Percentiles rank a stretch among this genome's conserved stretches.
phyloP scores from a whole-genome alignment of 1,284 basidiomycete genomes.

The Ustilago vetiveriae region DNA sequence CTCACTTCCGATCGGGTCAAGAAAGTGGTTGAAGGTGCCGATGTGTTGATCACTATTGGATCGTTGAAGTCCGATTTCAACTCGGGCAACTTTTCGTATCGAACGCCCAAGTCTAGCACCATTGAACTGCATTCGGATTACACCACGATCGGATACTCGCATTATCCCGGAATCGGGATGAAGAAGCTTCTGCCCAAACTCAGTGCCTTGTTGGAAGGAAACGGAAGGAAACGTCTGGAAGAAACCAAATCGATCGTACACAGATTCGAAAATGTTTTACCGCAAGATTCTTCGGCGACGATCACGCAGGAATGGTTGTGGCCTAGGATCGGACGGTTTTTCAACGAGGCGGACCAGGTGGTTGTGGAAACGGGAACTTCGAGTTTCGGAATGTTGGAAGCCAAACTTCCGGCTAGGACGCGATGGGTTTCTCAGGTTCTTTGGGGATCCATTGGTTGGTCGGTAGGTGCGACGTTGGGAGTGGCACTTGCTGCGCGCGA shows the following conservation, averaged over 20 bases:
- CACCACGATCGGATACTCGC: constrained; percentile 67
- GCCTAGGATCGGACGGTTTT: constrained; percentile 83
- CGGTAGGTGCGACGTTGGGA: constrained; percentile 77
- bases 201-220: constrained; percentile 19
- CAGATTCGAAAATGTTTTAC: constrained; percentile 33
- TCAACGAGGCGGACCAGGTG: constrained; percentile 70
- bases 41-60: constrained; percentile 85
- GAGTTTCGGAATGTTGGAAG: constrained; percentile 44
- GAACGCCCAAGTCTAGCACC: constrained; percentile 53
- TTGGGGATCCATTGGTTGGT: constrained; percentile 88
- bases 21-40: constrained; percentile 81
- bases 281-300: constrained; percentile 14
- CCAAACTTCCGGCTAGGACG: constrained; percentile 27
- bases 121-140: constrained; percentile 79
- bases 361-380: constrained; percentile 63
- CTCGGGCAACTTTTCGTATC: constrained; percentile 74
- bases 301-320: constrained; percentile 73
- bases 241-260: constrained; percentile 30
- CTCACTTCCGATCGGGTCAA: constrained; percentile 72
- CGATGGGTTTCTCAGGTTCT: constrained; percentile 71
- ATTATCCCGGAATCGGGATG: constrained; percentile 68
- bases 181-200: constrained; percentile 57
- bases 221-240: constrained; percentile 10
- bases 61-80: constrained; percentile 88
- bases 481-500: constrained; percentile 82